phyloP scores from a whole-genome alignment of 768 basidiomycete genomes.

The Scleroderma bovista region DNA sequence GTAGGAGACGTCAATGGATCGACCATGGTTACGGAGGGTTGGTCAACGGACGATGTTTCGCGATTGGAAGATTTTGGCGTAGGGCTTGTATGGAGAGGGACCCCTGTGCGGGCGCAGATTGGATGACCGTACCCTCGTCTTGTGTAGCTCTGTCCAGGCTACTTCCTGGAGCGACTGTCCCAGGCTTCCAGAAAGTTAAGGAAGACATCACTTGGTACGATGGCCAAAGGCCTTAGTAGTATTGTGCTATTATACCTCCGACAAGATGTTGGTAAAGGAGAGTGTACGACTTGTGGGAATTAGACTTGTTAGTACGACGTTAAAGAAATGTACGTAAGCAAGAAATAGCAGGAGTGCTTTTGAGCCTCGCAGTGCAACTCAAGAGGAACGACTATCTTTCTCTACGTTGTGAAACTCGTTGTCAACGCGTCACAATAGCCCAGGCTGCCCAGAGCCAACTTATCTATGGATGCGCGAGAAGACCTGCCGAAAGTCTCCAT shows the following conservation, averaged over 20 bases:
- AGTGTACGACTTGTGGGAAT: too few species aligned
- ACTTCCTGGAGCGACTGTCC: constrained; percentile 78
- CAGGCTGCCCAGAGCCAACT: too few species aligned
- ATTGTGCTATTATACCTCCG: too few species aligned
- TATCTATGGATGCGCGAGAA: constrained; percentile 33
- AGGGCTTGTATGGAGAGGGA: constrained; percentile 66
- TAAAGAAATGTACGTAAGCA: too few species aligned
- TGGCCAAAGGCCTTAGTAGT: not conserved
- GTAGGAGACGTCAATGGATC: not conserved
- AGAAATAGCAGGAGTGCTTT: too few species aligned
- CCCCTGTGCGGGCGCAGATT: constrained; percentile 52
- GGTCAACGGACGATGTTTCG: constrained; percentile 66
- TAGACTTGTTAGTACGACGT: too few species aligned
- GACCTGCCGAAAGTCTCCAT: constrained; percentile 53
- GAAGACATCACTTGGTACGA: constrained; percentile 37
- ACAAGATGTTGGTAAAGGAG: not conserved
- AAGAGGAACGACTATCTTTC: too few species aligned
- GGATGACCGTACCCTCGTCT: constrained; percentile 65
- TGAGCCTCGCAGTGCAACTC: too few species aligned
- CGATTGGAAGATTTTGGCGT: constrained; percentile 82
- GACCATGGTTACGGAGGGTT: not conserved
- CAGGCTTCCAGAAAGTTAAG: constrained; percentile 87
- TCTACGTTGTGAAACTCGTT: too few species aligned
- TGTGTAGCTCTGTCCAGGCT: constrained; percentile 80
- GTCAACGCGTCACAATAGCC: not conserved